Evolutionary conservation across 1,284 basidiomycete genomes (phyloP), one percentile per base, ranked within the genome.

Genomic region (Puccinia triticina): DNA sequence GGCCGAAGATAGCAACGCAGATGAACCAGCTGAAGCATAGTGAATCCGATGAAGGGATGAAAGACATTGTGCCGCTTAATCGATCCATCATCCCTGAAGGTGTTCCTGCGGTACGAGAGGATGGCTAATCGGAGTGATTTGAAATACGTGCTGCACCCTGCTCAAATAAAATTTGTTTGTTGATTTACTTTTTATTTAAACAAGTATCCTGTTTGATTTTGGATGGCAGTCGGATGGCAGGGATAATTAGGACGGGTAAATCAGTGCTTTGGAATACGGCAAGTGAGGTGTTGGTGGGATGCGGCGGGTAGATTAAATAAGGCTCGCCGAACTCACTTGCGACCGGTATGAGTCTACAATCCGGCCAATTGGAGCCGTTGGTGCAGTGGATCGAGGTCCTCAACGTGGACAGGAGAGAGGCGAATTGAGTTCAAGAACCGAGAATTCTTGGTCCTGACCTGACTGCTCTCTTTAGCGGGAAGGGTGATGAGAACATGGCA

Each of bases 1-100:
- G 34, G 43, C 66, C 43, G n/a, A 69, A 69, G 66, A 48, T 14
- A 29, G 43, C 66, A 69, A 69, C 43, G 43, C 43, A 69, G 43
- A 69, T 21, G 40, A 69, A 69, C 66, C 66, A 69, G 40, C 66
- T 37, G n/a, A 69, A 37, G 66, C 43, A 48, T 40, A 69, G 26
- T 46, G 43, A 48, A 29, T 69, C 43, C 29, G 66, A 48, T 46
- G 7, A 23, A 26, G 43, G 37, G 1, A 34, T 32, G 66, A 46
- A 48, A 48, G 66, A 40, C 11, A 69, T 40, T 29, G 8, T 40
- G 23, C 26, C 43, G 16, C 11, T 37, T 16, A 48, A 69, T 48
- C n/a, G 43, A 32, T 69, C 66, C 12, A 37, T 37, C 66, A 67
- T 67, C 16, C 66, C n/a, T 67, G 2, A 64, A 12, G 5, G 61